Conservation (phyloP, 371 early-diverging fungal species). For the Smittium mucronatum region DNA sequence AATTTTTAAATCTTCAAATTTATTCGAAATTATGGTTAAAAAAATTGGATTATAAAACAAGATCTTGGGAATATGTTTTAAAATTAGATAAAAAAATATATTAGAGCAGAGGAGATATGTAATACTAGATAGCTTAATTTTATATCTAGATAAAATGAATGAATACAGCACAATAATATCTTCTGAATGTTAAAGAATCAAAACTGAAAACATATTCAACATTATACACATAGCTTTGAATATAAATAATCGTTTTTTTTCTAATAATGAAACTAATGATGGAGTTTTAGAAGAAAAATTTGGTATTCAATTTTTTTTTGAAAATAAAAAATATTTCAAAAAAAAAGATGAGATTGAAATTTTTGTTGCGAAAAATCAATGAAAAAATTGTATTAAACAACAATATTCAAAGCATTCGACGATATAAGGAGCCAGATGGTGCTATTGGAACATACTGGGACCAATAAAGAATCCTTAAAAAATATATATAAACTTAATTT, state of each 20-base stretch:
- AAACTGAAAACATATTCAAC: background rate
- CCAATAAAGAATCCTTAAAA: background rate
- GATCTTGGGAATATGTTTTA: background rate
- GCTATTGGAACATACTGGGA: background rate
- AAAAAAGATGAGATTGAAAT: background rate
- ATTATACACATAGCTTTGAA: background rate
- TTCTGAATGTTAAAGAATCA: background rate
- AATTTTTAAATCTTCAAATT: background rate
- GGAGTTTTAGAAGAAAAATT: background rate
- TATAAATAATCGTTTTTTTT: background rate
- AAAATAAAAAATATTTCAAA: background rate
- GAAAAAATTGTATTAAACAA: background rate
- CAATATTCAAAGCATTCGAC: background rate
- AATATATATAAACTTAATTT: background rate
- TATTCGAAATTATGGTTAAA: background rate
- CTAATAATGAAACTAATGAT: background rate
- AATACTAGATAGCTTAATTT: background rate
- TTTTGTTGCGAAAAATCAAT: background rate
- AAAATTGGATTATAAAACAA: background rate
- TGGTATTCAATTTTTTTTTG: background rate
- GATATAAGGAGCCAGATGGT: background rate
- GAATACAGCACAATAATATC: background rate
- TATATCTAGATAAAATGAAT: background rate
- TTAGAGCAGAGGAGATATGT: background rate
- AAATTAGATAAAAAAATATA: background rate